A percentile compares a stretch with the other conserved stretches of the same genome.
Evolutionary conservation across 1,284 basidiomycete species (phyloP).

Genomic region (Peniophora sp.): DNA sequence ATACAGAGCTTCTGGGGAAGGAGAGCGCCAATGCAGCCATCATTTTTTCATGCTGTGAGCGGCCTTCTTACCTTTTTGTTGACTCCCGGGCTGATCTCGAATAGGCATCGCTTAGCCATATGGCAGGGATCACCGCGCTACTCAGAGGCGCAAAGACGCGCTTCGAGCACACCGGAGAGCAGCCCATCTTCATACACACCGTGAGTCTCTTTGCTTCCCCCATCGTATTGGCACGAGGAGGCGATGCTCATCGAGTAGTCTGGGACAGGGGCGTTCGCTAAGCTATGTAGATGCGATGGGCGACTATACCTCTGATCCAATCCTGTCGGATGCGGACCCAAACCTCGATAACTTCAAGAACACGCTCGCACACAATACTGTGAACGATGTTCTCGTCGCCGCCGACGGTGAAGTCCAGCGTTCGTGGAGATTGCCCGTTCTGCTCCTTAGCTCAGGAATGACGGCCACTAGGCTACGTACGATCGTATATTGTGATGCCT

Average conservation of each 20-base stretch:
- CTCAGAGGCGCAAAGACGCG: conserved; percentile 38
- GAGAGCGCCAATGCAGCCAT: neutral
- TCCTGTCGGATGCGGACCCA: conserved; percentile 10
- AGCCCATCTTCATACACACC: conserved; percentile 43
- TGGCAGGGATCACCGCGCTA: conserved; percentile 34
- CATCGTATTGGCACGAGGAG: too few relatives aligned
- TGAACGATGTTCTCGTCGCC: conserved; percentile 29
- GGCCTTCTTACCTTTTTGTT: neutral
- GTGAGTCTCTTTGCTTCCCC: neutral
- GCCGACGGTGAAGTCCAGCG: conserved; percentile 33
- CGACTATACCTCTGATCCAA: neutral
- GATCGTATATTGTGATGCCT: conserved; percentile 39
- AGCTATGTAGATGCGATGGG: conserved; percentile 29
- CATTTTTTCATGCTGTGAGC: neutral
- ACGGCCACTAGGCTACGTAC: conserved; percentile 34
- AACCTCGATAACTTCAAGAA: conserved; percentile 36
- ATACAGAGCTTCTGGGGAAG: conserved; percentile 10
- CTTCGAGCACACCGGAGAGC: conserved; percentile 25
- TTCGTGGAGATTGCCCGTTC: conserved; percentile 8
- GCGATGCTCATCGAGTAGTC: too few relatives aligned
- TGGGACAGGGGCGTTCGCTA: conserved; percentile 27
- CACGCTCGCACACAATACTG: conserved; percentile 27
- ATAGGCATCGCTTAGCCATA: neutral
- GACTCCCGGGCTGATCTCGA: neutral
- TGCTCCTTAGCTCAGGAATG: conserved; percentile 9